These are phyloP conservation scores for Euphorbia lathyris DNA, from an alignment of 345 rosid species.

Conservation along the genomic window DNA sequence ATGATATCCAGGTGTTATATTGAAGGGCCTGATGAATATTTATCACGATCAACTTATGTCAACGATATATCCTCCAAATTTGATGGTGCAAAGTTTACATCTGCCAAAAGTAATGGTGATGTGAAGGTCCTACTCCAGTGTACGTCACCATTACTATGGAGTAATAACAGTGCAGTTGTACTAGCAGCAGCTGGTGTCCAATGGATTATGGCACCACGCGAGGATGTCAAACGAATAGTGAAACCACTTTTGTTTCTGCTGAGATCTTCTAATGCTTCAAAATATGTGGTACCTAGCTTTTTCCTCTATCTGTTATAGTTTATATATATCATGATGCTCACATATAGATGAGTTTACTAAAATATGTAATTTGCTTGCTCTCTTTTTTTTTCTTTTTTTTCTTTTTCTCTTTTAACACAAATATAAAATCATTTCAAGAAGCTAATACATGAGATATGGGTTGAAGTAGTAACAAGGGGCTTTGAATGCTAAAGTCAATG, in stretches of 20 bases:
- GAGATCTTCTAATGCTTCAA: conserved; percentile 81
- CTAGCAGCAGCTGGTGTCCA: conserved; percentile 93
- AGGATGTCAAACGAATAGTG: conserved; percentile 70
- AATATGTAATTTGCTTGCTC: not conserved
- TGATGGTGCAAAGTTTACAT: conserved; percentile 48
- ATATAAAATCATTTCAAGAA: conserved; percentile 4
- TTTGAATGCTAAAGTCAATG: not conserved
- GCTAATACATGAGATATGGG: not conserved
- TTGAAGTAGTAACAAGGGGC: conserved; percentile 3
- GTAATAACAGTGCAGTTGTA: conserved; percentile 89
- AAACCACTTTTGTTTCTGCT: conserved; percentile 85
- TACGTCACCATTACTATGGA: conserved; percentile 92
- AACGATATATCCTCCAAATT: conserved; percentile 37
- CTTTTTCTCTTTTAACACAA: not conserved
- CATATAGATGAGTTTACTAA: not conserved
- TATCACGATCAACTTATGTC: conserved; percentile 53
- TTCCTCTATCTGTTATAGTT: conserved; percentile 3
- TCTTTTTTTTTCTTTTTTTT: not conserved
- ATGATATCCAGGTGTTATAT: conserved; percentile 67
- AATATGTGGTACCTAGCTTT: conserved; percentile 70
- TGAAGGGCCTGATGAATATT: conserved; percentile 90
- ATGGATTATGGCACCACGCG: conserved; percentile 86
- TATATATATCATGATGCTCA: not conserved
- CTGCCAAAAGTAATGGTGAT: conserved; percentile 61
- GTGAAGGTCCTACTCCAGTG: conserved; percentile 76